These are phyloP conservation scores for Irpex lacteus DNA, from an alignment of 1,284 basidiomycete genomes.

Conservation along the genomic window DNA sequence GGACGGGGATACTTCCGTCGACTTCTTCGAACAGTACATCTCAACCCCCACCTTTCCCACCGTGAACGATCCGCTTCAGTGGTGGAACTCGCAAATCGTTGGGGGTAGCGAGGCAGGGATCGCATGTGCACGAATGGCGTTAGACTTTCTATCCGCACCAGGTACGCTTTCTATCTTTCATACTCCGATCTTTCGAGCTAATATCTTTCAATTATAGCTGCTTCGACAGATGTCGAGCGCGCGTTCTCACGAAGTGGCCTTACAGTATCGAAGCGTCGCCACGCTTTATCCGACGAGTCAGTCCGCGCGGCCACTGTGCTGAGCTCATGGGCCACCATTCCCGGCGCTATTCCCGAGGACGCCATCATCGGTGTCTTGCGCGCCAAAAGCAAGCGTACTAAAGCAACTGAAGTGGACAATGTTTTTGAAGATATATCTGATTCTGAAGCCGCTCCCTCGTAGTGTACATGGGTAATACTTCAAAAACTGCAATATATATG, in stretches of 20 bases:
- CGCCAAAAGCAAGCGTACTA: not conserved
- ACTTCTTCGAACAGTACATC: not conserved
- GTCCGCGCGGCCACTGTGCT: too few species aligned
- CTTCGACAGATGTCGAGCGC: not conserved
- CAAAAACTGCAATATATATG: not conserved
- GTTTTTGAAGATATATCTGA: not conserved
- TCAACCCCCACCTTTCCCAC: not conserved
- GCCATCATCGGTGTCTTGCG: not conserved
- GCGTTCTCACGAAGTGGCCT: not conserved
- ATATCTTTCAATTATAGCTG: not conserved
- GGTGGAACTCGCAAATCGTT: not conserved
- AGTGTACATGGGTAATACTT: not conserved
- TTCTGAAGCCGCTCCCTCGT: not conserved
- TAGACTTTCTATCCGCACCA: slow-evolving; percentile 5
- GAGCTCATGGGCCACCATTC: not conserved
- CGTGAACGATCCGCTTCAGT: not conserved
- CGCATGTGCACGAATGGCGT: not conserved
- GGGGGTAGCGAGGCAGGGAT: not conserved
- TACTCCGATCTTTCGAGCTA: not conserved
- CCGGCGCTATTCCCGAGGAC: not conserved
- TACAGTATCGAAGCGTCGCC: too few species aligned
- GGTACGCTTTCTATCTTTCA: not conserved
- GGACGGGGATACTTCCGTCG: not conserved
- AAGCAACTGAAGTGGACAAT: not conserved
- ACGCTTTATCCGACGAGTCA: too few species aligned